Evolutionary conservation across 139 green algal species (phyloP), one percentile per base, ranked within the genome.

Genomic region (Choricystis sp.): DNA sequence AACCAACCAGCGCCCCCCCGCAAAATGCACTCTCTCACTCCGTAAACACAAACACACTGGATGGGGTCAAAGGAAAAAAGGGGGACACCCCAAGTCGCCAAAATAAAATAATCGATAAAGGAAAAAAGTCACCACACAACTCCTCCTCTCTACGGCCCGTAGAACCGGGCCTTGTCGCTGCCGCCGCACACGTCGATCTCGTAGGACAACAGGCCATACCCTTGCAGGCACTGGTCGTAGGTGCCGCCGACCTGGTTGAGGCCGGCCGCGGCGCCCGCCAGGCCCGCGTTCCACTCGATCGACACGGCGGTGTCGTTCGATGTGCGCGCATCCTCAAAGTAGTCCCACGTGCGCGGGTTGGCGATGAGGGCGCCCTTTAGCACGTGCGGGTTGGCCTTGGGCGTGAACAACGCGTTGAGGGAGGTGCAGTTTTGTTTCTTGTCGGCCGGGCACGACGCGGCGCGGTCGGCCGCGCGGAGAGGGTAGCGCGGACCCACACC

Each of bases 321-420:
- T 25, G 52, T 63, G 25, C 73, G 66, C 26, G 66, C 63, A 60
- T 82, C 75, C 48, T 68, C 30, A 60, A 77, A 84, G 56, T 65
- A 63, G 68, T 84, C 78, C 24, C 56, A 69, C 31, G 60, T 68
- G 31, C 57, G 57, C 27, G 48, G 26, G 31, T 78, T 82, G 31
- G 83, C 79, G 25, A 89, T 72, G 49, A 91, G 72, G 1, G 79
- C 83, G 3, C 84, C 84, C 14, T 69, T 71, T 14, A 89, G 65
- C 4, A 66, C 60, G 69, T 86, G 72, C 22, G 74, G 64, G 56
- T 90, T 85, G 62, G 69, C 68, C 19, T 77, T 60, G 2, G 72
- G 73, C 40, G 65, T 76, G 4, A 83, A 61, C 63, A 77, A 58
- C 19, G 60, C 67, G 19, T 69, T 81, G 19, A 74, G 64, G 3